Base-by-base conservation (phyloP, 768 basidiomycete species). In the Neoboletus subvelutipes region DNA sequence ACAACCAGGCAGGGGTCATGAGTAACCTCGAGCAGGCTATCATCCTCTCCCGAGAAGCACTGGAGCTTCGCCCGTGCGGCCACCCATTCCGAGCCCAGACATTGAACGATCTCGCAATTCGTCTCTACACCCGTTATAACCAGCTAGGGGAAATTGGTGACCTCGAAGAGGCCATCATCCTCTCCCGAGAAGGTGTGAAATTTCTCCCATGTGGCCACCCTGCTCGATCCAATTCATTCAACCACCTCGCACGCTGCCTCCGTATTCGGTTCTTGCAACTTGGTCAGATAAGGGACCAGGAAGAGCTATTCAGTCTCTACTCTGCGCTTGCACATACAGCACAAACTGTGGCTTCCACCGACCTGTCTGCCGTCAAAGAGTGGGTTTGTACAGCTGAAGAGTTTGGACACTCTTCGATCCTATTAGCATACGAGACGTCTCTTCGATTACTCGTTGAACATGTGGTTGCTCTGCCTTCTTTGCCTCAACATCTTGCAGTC, bases 381-480 rank as follows among this genome's bases (percentile, higher is more conserved):
- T 57, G 39, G 52, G 31, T 29, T 3, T 4, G 11, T n/a, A n/a
- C 6, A 12, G 55, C 48, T 8, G 40, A 54, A 18, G 10, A 34
- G 1, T 45, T 57, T n/a, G n/a, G 40, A 24, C 51, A 62, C 20
- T 2, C 18, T 26, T 42, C 59, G 7, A 47, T 34, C 15, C 20
- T 61, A 12, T 20, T 50, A n/a, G 51, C 59, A 24, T 54, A 62
- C 28, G 40, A 50, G 20, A 42, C 42, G 11, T 53, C 51, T 12
- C 20, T 61, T 5, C 42, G 47, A 12, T 12, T 49, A 5, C 49
- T 56, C 12, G 45, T 50, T 33, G 50, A 43, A 6, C 50, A 57
- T 28, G 15, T 62, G 3, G 37, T n/a, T n/a, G n/a, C n/a, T n/a
- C n/a, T n/a, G n/a, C n/a, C n/a, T n/a, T n/a, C n/a, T n/a, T n/a